Base-by-base conservation (phyloP, 805 yeast species). In the Brettanomyces custersianus region DNA sequence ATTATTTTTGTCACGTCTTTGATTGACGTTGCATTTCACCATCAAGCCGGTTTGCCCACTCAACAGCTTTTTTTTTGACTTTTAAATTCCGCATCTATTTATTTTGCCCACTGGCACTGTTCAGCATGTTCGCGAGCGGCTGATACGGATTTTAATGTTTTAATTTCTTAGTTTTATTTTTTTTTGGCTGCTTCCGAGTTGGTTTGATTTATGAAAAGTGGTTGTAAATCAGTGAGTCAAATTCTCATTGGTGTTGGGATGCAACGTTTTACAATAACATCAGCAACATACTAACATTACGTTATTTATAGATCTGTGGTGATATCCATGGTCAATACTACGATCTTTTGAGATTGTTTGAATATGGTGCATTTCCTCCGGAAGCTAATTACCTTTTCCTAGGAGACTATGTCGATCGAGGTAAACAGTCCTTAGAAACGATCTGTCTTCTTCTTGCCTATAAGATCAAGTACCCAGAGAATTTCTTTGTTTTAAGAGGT, bases 351-450 rank as follows among this genome's bases (percentile, higher is more conserved):
- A 81, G 98, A 63, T 74, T 90, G 51, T 90, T 90, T 54, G 97
- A 92, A 67, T 90, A 90, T 57, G 97, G 98, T 52, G 98, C 97
- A 3, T 90, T 92, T 71, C 98, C 98, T 2, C 98, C 98, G 10
- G 97, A 92, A 61, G 94, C 97, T 15, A 90, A 90, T 67, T 90
- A 90, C 66, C 68, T 90, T 52, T 90, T 90, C 58, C 65, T 90
- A 41, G 98, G 98, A 47, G 98, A 90, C 70, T 90, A 90, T 57
- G 98, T 90, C 47, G 98, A 90, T 68, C 81, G 98, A 71, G 98
- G 98, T 55, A 87, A 88, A 59, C 97, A 92, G 68, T 85, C 95
- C 21, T 67, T 92, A 51, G 98, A 90, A 63, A 92, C 97, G 13
- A 90, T 90, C 53, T 90, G 97, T 63, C 67, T 90, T 46, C 68